Base-by-base conservation (phyloP, 805 yeast genomes). In the Sporopachydermia lactativora region DNA sequence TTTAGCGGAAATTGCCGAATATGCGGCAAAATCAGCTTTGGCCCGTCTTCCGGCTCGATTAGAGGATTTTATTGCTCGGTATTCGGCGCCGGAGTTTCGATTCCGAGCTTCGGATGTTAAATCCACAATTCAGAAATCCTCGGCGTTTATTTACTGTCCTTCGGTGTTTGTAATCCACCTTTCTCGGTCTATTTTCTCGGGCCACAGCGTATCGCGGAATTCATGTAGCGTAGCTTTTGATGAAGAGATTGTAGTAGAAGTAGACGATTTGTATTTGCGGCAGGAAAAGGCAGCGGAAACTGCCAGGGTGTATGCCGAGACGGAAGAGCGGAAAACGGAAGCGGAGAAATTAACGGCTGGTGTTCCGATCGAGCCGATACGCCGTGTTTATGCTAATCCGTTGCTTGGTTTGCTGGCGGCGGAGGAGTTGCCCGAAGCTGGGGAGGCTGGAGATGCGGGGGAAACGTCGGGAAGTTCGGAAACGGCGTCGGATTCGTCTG, bases 181-280 rank as follows among this genome's bases (percentile, higher is more conserved):
- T 35, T 84, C 95, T 5, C 66, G 97, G 50, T 88, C 96, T 0
- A 70, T 81, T 35, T 86, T 71, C 53, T 68, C 73, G 39, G 84
- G 81, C 5, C 73, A 73, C 35, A 72, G 69, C 14, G 72, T 81
- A 2, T 67, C 77, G 5, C 71, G 95, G 49, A 88, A 84, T 58
- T 63, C 82, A 5, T 83, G 95, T 56, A 64, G 74, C 41, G 85
- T 85, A 3, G 55, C 62, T 5, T 80, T 81, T 50, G 75, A 71
- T 6, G 88, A 80, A 48, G 52, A 52, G 14, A 49, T 73, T 49
- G 50, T 62, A n/a, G 48, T 79, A 42, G 60, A 65, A 11, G 66
- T 78, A 31, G 73, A 75, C 37, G 61, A 54, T 28, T 52, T 52
- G 3, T 48, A 39, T 53, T 41, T 40, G 47, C 39, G 39, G 45